Conservation (phyloP, 495 filamentous ascomycete species). For the Lasiosphaeria ovina region DNA sequence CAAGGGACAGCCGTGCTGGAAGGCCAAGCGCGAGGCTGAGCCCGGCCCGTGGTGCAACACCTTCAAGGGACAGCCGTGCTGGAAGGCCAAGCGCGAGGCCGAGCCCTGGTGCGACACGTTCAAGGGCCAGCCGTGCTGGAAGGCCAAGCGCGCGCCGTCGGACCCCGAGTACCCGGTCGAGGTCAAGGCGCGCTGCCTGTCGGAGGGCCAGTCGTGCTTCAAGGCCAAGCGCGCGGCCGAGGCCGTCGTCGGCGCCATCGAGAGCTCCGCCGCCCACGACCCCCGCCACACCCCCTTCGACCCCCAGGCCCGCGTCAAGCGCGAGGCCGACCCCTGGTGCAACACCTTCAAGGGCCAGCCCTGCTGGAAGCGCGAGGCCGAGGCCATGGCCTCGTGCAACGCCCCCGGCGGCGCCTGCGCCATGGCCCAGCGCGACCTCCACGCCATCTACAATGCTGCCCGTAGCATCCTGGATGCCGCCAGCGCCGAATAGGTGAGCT, state of each 20-base stretch:
- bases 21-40: slow-evolving; percentile 3
- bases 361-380: slow-evolving; percentile 8
- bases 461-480: slow-evolving; percentile 30
- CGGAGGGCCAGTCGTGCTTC: slow-evolving; percentile 33
- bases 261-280: slow-evolving; percentile 9
- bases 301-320: slow-evolving; percentile 25
- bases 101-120: slow-evolving; percentile 12
- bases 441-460: slow-evolving; percentile 33
- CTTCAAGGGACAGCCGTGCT: slow-evolving; percentile 28
- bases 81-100: slow-evolving; percentile 27
- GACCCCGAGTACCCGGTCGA: slow-evolving; percentile 5
- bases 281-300: slow-evolving; percentile 18
- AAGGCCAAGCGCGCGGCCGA: slow-evolving; percentile 36
- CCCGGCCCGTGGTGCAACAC: slow-evolving; percentile 1
- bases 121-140: slow-evolving; percentile 11
- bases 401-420: slow-evolving; percentile 30
- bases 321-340: slow-evolving; percentile 24
- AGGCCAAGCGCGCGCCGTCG: background rate
- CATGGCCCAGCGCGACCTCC: slow-evolving; percentile 37
- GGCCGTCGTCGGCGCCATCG: slow-evolving; percentile 33
- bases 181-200: slow-evolving; percentile 28
- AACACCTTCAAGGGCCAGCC: slow-evolving; percentile 4
- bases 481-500: slow-evolving; percentile 19
- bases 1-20: slow-evolving; percentile 36
- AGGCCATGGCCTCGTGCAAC: slow-evolving; percentile 25